Evolutionary conservation across 75 land plant genomes (phyloP), one percentile per base, ranked within the genome.

Genomic region (Sequoiadendron giganteum): DNA sequence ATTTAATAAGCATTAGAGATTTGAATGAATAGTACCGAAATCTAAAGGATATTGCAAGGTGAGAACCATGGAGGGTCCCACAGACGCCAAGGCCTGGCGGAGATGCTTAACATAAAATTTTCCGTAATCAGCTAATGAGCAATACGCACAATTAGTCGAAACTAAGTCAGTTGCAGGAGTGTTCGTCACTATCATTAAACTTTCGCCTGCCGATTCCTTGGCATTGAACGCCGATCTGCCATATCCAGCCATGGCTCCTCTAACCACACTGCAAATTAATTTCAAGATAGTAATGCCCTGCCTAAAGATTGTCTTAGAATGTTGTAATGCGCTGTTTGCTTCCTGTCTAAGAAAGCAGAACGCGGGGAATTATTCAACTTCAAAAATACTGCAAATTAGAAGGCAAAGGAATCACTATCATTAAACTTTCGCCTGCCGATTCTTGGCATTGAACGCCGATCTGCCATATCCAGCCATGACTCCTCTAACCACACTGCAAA

Each of bases 101-200:
- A 93, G 76, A 56, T 87, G 88, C 4, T 90, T 91, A 28, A 85
- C 54, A 55, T 75, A 30, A 89, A 90, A 94, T 39, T 55, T 88
- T 9, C 52, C 89, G 42, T 90, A 81, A 86, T 95, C 97, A 52
- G 87, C 15, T 28, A 91, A 73, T 13, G 96, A 95, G 91, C 93
- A 91, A 91, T 92, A 97, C 28, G 95, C 96, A 87, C 89, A 87
- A 85, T 97, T 97, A 42, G 96, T 96, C 87, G 91, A 86, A 42
- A 93, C 96, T 45, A 96, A 91, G 32, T 93, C 94, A 77, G 83
- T 55, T 16, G 89, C 73, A n/a, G 96, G 97, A 73, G 98, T 96
- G 90, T 84, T 94, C 30, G 87, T 88, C 42, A 96, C 99, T 38
- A 49, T 91, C 96, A 96, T 93, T 10, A 72, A 10, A n/a, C 1